A percentile compares a stretch with the other conserved stretches of the same genome.
Conservation (phyloP, 2,329 filamentous ascomycete genomes). For the Exophiala lecanii-corni region DNA sequence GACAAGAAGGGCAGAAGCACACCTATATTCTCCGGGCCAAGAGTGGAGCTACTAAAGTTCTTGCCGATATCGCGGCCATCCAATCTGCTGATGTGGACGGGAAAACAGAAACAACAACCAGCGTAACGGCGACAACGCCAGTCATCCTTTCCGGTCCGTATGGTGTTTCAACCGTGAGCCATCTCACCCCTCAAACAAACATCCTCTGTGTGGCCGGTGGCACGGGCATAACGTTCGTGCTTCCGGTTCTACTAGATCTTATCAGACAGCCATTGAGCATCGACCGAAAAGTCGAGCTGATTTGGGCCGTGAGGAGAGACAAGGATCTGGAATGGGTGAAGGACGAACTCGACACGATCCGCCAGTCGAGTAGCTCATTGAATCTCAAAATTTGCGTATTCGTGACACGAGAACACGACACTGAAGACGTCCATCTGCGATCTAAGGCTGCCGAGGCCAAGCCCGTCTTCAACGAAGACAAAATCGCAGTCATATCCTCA, state of each 20-base stretch:
- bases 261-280: conserved; percentile 23
- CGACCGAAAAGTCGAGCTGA: conserved; percentile 52
- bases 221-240: conserved; percentile 55
- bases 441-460: background rate
- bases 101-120: conserved; percentile 29
- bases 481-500: conserved; percentile 12
- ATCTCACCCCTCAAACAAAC: conserved; percentile 33
- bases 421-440: background rate
- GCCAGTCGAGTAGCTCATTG: conserved; percentile 34
- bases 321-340: conserved; percentile 56
- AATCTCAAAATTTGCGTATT: conserved; percentile 53
- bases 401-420: conserved; percentile 50
- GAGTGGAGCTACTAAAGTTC: conserved; percentile 54
- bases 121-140: conserved; percentile 40
- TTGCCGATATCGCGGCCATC: conserved; percentile 43
- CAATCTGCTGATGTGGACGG: background rate
- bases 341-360: conserved; percentile 51
- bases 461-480: conserved; percentile 26
- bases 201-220: conserved; percentile 55
- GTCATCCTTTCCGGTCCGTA: conserved; percentile 62
- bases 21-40: conserved; percentile 34
- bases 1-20: conserved; percentile 27
- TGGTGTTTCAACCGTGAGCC: conserved; percentile 35
- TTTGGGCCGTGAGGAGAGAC: conserved; percentile 59
- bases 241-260: conserved; percentile 47